Percentiles rank a stretch among this genome's conserved stretches.
Evolutionary conservation across 176 grass and related monocot species (phyloP).

Genomic region (Rhipidocladum racemiflorum): DNA sequence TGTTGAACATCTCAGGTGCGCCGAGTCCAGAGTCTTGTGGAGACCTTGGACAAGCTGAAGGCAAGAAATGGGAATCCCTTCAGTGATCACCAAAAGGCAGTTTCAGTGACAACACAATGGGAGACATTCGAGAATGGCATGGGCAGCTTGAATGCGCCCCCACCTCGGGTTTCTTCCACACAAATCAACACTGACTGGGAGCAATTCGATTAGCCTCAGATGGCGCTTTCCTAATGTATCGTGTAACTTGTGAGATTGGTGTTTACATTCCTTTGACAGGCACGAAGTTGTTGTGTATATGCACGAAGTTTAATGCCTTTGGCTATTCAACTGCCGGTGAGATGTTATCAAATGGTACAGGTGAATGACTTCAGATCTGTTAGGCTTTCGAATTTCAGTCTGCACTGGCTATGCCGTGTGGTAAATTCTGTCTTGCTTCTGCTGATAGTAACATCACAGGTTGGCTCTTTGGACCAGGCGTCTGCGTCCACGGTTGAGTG

Average conservation of each 20-base stretch:
- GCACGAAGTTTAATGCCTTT: slow-evolving; percentile 25
- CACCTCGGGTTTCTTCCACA: slow-evolving; percentile 42
- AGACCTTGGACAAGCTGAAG: slow-evolving; percentile 63
- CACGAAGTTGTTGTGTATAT: slow-evolving; percentile 34
- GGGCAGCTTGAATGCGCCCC: slow-evolving; percentile 68
- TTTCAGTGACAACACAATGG: slow-evolving; percentile 67
- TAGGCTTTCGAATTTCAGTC: slow-evolving; percentile 3
- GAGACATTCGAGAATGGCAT: slow-evolving; percentile 60
- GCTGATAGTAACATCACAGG: not conserved
- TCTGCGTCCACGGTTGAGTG: not conserved
- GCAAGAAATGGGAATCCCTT: slow-evolving; percentile 64
- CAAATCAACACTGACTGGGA: slow-evolving; percentile 55
- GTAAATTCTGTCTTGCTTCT: not conserved
- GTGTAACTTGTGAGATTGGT: slow-evolving; percentile 24
- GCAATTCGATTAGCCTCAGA: slow-evolving; percentile 51
- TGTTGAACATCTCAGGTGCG: slow-evolving; percentile 44
- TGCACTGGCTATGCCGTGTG: not conserved
- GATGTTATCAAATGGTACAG: slow-evolving; percentile 11
- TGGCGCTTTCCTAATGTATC: slow-evolving; percentile 5
- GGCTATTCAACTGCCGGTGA: slow-evolving; percentile 31
- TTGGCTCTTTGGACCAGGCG: not conserved
- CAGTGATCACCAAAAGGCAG: slow-evolving; percentile 36
- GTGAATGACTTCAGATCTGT: slow-evolving; percentile 5
- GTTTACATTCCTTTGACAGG: slow-evolving; percentile 4
- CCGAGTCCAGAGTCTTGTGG: slow-evolving; percentile 56